phyloP scores from a whole-genome alignment of 345 rosid genomes.

The Eucalyptus victrix region DNA sequence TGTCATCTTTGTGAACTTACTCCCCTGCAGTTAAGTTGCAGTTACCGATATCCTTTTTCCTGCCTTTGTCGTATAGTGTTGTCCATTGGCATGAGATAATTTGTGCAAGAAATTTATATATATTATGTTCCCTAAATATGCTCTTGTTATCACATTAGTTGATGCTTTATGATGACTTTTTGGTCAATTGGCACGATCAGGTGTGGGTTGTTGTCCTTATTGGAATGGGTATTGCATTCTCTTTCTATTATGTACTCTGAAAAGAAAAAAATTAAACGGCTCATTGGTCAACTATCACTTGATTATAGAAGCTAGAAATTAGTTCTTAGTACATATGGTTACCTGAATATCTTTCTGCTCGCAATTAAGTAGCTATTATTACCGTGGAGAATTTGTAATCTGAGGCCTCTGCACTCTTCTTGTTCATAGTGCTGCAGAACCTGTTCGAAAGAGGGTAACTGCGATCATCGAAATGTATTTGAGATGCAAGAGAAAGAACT shows the following conservation, averaged over 20 bases:
- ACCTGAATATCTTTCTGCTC: neutral
- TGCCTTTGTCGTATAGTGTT: neutral
- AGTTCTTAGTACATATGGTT: neutral
- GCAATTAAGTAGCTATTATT: neutral
- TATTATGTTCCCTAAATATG: neutral
- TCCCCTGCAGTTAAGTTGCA: neutral
- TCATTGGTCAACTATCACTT: neutral
- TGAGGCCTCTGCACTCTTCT: neutral
- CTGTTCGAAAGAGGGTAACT: conserved; percentile 19
- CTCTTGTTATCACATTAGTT: neutral
- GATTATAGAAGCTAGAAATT: neutral
- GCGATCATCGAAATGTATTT: conserved; percentile 32
- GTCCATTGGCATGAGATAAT: neutral
- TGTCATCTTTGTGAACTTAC: neutral
- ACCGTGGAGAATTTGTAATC: neutral
- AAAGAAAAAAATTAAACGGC: neutral
- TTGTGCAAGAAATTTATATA: neutral
- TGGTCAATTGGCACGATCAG: neutral
- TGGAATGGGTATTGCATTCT: neutral
- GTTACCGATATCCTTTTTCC: neutral
- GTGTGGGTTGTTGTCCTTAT: neutral
- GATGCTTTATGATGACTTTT: neutral
- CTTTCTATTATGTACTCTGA: neutral
- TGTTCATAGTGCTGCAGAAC: conserved; percentile 38
- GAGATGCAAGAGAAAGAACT: conserved; percentile 17